These are phyloP conservation scores for Mycosphaerella sp. DNA, from an alignment of 2,329 filamentous ascomycete genomes.

Conservation along the genomic window DNA sequence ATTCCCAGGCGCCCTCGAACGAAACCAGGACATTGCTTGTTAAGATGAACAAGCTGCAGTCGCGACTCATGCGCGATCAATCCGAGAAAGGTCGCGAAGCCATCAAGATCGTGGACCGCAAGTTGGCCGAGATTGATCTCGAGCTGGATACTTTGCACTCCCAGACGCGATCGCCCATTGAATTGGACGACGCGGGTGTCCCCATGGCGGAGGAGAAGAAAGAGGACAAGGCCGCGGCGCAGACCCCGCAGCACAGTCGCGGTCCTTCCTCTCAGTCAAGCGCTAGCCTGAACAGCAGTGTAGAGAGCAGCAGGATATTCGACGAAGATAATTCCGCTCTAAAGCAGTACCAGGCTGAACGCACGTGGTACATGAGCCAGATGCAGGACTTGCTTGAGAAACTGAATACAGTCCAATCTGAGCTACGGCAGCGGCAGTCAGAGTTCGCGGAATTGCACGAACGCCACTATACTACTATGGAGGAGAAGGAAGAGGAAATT, in stretches of 20 bases:
- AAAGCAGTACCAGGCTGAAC: conserved; percentile 24
- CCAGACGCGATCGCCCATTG: conserved; percentile 22
- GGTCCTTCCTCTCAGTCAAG: conserved; percentile 11
- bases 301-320: conserved; percentile 12
- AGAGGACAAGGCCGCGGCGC: conserved; percentile 11
- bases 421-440: conserved; percentile 31
- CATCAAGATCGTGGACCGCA: conserved; percentile 25
- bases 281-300: conserved; percentile 4
- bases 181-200: conserved; percentile 31
- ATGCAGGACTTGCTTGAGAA: conserved; percentile 30
- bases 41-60: conserved; percentile 35
- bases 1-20: conserved; percentile 22
- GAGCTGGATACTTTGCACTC: conserved; percentile 28
- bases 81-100: conserved; percentile 20
- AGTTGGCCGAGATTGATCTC: conserved; percentile 32
- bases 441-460: conserved; percentile 33
- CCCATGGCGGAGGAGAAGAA: conserved; percentile 27
- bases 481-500: conserved; percentile 30
- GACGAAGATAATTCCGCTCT: conserved; percentile 12
- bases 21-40: conserved; percentile 34
- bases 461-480: conserved; percentile 26
- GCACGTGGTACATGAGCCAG: conserved; percentile 26
- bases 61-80: conserved; percentile 32
- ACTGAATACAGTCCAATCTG: conserved; percentile 28
- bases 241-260: conserved; percentile 14